Evolutionary conservation across 2,329 filamentous ascomycete species (phyloP), one percentile per base, ranked within the genome.

Genomic region (Neofusicoccum ribis): DNA sequence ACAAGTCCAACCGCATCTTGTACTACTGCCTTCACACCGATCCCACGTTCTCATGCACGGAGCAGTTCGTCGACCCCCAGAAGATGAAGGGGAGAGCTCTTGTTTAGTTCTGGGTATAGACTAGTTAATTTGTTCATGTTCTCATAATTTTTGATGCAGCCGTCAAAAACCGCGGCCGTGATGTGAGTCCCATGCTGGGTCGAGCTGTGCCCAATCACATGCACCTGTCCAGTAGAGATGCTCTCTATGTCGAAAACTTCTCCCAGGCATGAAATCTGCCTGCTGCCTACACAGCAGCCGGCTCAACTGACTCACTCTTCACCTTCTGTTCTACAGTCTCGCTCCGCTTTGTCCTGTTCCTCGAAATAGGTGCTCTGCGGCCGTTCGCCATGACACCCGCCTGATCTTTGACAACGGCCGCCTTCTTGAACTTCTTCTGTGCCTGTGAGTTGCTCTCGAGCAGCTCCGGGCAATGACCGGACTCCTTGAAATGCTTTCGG

Each of bases 401-500:
- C 43, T 64, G 63, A 23, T 64, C 63, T 12, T 64, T 64, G 44
- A 64, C 63, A 1, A 65, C 63, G 4, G 54, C 54, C 5, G 63
- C 46, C 46, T 66, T 63, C 59, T 66, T 61, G 46, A 77, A 78
- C 31, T 66, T n/a, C 62, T 72, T 76, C 63, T 75, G 72, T 63
- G 71, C 74, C 20, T 74, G 70, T 46, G 72, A 75, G 7, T 70
- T 67, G 54, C 77, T 76, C 27, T 73, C 67, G 0, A 78, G 68
- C 5, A 78, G 68, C 62, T 76, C 69, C 0, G 75, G 70, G 49
- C 76, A 78, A 41, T 78, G 77, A 0, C 72, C 71, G 1, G 72
- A 74, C 54, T 74, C 72, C 43, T 75, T 72, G 15, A 78, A 71
- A 65, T 78, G 76, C 7, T 76, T 73, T 65, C 78, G 77, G 3